phyloP scores from a whole-genome alignment of 2,329 filamentous ascomycete species.

The Leptographium wingfieldii region DNA sequence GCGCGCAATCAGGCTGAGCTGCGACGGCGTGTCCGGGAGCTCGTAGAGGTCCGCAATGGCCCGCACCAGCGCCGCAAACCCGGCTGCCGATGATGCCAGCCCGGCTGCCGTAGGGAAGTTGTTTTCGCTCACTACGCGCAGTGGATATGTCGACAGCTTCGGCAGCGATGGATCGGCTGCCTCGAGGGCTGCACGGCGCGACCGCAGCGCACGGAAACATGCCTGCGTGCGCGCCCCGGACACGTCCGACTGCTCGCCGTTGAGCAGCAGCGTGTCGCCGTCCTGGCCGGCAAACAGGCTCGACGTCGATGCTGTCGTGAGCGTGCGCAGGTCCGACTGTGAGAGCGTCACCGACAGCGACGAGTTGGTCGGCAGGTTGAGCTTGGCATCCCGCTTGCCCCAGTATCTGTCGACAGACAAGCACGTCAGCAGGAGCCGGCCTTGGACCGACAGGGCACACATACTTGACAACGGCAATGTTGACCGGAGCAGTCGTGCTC shows the following conservation, averaged over 20 bases:
- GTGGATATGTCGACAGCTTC: constrained; percentile 61
- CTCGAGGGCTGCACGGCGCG: constrained; percentile 67
- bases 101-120: constrained; percentile 98
- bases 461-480: constrained; percentile 96
- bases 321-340: constrained; percentile 83
- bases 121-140: constrained; percentile 89
- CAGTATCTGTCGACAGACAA: constrained; percentile 46
- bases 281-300: constrained; percentile 44
- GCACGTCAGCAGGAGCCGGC: neutral
- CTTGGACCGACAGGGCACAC: constrained; percentile 8
- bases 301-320: constrained; percentile 91
- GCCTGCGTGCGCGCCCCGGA: constrained; percentile 84
- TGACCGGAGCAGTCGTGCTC: constrained; percentile 92
- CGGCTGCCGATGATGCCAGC: constrained; percentile 59
- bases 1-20: constrained; percentile 78
- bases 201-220: constrained; percentile 76
- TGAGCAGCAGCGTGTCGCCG: constrained; percentile 66
- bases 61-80: constrained; percentile 60
- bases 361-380: constrained; percentile 96
- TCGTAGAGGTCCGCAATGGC: constrained; percentile 88
- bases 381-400: constrained; percentile 88
- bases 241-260: constrained; percentile 71
- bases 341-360: constrained; percentile 95
- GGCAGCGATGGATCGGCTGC: constrained; percentile 59
- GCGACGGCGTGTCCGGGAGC: constrained; percentile 65